phyloP scores from a whole-genome alignment of 352 stramenopile genomes.

The Plasmopara halstedii region DNA sequence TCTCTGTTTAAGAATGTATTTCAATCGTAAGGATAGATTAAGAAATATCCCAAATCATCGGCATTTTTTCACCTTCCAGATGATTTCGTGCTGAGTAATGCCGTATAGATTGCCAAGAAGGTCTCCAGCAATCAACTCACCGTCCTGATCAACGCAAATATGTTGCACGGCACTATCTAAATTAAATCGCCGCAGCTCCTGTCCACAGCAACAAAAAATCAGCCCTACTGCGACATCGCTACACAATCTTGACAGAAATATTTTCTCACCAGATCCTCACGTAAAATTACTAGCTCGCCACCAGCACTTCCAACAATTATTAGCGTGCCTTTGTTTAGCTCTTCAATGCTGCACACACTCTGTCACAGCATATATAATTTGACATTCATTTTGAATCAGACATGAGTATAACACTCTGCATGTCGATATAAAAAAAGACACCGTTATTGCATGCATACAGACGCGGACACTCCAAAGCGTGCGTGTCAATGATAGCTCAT shows the following conservation, averaged over 20 bases:
- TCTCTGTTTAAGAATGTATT: conserved; percentile 9
- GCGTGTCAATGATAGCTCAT: conserved; percentile 11
- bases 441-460: conserved; percentile 20
- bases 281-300: conserved; percentile 44
- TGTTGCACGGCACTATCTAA: conserved; percentile 35
- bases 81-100: conserved; percentile 42
- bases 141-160: conserved; percentile 23
- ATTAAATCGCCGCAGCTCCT: conserved; percentile 46
- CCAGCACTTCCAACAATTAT: conserved; percentile 30
- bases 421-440: conserved; percentile 3
- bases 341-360: conserved; percentile 28
- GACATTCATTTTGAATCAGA: conserved; percentile 7
- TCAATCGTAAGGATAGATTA: not conserved
- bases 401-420: not conserved
- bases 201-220: not conserved
- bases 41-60: not conserved
- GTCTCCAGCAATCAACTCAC: conserved; percentile 42
- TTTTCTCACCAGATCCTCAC: conserved; percentile 21
- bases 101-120: conserved; percentile 37
- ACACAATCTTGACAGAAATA: not conserved
- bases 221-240: not conserved
- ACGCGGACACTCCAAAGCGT: conserved; percentile 8
- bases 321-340: conserved; percentile 17
- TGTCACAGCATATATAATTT: conserved; percentile 12
- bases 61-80: conserved; percentile 35